These are phyloP conservation scores for Ceratocystis alfenasii DNA, from an alignment of 2,329 filamentous ascomycete species.

Conservation along the genomic window DNA sequence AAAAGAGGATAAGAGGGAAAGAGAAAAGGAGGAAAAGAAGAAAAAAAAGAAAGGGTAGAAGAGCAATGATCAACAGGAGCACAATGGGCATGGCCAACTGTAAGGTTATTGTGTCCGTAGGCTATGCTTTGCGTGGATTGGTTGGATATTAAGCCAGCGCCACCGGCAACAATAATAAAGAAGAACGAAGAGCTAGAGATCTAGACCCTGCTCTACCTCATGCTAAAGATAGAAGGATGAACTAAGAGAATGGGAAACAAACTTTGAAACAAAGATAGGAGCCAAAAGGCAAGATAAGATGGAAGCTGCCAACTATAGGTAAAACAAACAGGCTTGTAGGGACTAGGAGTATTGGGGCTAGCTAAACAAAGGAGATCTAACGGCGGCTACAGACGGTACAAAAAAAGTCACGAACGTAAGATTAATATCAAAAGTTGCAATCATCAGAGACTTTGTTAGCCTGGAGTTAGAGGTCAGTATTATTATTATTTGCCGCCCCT, in stretches of 20 bases:
- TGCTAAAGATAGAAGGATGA: neutral
- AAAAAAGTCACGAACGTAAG: neutral
- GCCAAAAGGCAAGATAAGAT: conserved; percentile 5
- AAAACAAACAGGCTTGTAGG: neutral
- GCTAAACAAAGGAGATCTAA: neutral
- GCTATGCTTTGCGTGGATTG: neutral
- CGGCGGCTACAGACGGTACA: neutral
- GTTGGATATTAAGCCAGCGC: neutral
- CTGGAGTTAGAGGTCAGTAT: too few species aligned
- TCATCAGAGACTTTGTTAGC: neutral
- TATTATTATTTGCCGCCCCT: neutral
- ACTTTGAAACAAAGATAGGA: conserved; percentile 1
- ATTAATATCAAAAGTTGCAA: neutral
- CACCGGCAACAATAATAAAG: neutral
- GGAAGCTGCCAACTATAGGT: neutral
- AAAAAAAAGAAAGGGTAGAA: neutral
- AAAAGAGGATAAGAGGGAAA: too few species aligned
- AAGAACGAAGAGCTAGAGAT: neutral
- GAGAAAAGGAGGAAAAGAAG: neutral
- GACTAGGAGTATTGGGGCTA: neutral
- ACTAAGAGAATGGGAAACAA: neutral
- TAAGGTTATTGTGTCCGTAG: neutral
- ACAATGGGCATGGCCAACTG: neutral
- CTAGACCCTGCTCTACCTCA: neutral
- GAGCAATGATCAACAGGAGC: conserved; percentile 3